A percentile compares a stretch with the other conserved stretches of the same genome.
phyloP scores from a whole-genome alignment of 192 early-diverging fungal species.

The Mycoemilia scoparia region DNA sequence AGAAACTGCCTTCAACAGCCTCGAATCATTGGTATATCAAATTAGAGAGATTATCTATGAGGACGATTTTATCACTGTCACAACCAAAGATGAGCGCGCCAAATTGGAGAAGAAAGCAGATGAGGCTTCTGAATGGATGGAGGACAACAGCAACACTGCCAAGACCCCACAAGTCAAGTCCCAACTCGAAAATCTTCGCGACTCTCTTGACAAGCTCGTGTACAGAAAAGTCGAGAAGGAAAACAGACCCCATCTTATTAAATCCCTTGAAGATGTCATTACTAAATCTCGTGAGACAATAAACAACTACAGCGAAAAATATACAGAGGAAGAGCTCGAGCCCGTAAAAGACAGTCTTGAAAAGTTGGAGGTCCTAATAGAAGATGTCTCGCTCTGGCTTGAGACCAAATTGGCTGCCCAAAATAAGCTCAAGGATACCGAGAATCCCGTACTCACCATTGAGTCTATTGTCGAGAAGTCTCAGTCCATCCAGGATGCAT shows the following conservation, averaged over 20 bases:
- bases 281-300: constrained; percentile 29
- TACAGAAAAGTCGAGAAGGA: constrained; percentile 30
- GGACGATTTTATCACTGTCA: constrained; percentile 45
- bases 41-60: constrained; percentile 66
- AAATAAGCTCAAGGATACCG: constrained; percentile 29
- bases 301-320: constrained; percentile 11
- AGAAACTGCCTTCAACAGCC: constrained; percentile 69
- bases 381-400: constrained; percentile 38
- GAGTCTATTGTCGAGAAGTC: constrained; percentile 33
- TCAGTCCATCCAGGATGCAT: constrained; percentile 27
- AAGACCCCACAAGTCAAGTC: constrained; percentile 17
- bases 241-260: constrained; percentile 35
- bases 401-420: constrained; percentile 38
- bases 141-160: constrained; percentile 58
- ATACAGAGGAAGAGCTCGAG: constrained; percentile 35
- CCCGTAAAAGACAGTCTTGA: constrained; percentile 13
- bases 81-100: constrained; percentile 52
- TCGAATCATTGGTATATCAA: constrained; percentile 83
- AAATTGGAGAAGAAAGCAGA: constrained; percentile 34
- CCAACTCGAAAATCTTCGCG: constrained; percentile 19
- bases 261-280: constrained; percentile 21
- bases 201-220: constrained; percentile 22
- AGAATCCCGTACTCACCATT: constrained; percentile 45
- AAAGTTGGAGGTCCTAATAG: constrained; percentile 31
- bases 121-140: constrained; percentile 65